Percentiles rank a stretch among this genome's conserved stretches.
Evolutionary conservation across 2,329 filamentous ascomycete genomes (phyloP).

Genomic region (Alternaria burnsii): DNA sequence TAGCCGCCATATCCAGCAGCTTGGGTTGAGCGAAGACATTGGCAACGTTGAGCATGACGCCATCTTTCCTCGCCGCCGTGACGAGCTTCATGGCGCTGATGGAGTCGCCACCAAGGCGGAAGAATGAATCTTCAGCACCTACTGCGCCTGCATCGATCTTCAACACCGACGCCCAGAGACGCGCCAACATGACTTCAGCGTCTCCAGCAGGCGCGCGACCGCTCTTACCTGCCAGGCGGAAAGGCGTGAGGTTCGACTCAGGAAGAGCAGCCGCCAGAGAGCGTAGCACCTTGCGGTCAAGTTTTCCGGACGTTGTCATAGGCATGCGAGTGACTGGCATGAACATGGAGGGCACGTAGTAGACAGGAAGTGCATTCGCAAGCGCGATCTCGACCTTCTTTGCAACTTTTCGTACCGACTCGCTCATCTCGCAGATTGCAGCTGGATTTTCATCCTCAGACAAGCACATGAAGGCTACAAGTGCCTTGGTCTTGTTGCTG

Average conservation of each 20-base stretch:
- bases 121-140: constrained; percentile 57
- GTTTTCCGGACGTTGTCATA: constrained; percentile 55
- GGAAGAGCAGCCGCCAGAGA: constrained; percentile 47
- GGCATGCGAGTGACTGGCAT: constrained; percentile 54
- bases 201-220: constrained; percentile 37
- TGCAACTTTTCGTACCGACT: constrained; percentile 25
- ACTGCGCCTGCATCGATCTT: constrained; percentile 51
- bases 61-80: constrained; percentile 51
- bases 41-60: constrained; percentile 53
- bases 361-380: constrained; percentile 48
- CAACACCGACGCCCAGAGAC: constrained; percentile 53
- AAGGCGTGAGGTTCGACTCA: constrained; percentile 33
- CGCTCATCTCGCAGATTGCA: constrained; percentile 33
- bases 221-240: constrained; percentile 42
- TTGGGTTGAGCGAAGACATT: constrained; percentile 57
- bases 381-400: constrained; percentile 39
- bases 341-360: constrained; percentile 56
- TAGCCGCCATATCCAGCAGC: constrained; percentile 54
- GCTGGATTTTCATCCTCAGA: constrained; percentile 37
- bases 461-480: constrained; percentile 42
- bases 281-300: constrained; percentile 53
- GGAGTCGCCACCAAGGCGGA: constrained; percentile 58
- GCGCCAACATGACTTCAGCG: constrained; percentile 32
- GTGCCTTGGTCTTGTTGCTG: constrained; percentile 35
- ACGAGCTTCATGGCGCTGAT: constrained; percentile 58